Conservation (phyloP, 768 basidiomycete species). For the Boletellus emodensis region DNA sequence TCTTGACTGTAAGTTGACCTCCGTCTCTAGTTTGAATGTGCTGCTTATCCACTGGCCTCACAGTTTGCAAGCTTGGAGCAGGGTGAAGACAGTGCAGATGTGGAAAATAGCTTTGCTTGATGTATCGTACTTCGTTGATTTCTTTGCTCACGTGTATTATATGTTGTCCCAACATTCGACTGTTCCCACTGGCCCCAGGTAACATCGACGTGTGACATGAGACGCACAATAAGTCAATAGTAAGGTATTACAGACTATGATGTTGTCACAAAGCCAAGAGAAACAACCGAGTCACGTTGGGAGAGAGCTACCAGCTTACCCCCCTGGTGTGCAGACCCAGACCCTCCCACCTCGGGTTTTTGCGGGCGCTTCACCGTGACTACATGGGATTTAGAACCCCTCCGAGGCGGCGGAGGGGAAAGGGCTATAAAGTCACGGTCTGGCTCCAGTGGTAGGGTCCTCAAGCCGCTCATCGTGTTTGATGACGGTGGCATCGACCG, state of each 20-base stretch:
- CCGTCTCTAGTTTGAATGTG: background rate
- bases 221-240: constrained; percentile 13
- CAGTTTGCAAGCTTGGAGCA: constrained; percentile 89
- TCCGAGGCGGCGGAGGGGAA: constrained; percentile 66
- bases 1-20: constrained; percentile 68
- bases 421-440: constrained; percentile 45
- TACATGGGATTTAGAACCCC: constrained; percentile 48
- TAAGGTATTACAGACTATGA: constrained; percentile 28
- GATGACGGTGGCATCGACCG: constrained; percentile 24
- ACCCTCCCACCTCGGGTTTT: constrained; percentile 5
- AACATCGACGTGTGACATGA: background rate
- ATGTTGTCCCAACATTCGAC: background rate
- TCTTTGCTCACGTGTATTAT: constrained; percentile 11
- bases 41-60: background rate
- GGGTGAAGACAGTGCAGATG: constrained; percentile 91
- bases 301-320: constrained; percentile 36
- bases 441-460: constrained; percentile 22
- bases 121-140: constrained; percentile 14
- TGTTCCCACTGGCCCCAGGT: background rate
- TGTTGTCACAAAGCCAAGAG: constrained; percentile 46
- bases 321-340: constrained; percentile 8
- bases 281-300: constrained; percentile 50
- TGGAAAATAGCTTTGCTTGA: constrained; percentile 92
- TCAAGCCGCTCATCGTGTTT: background rate
- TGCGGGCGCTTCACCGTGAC: constrained; percentile 13